Conservation (phyloP, 2,329 filamentous ascomycete species). For the Zopfia rhizophila region DNA sequence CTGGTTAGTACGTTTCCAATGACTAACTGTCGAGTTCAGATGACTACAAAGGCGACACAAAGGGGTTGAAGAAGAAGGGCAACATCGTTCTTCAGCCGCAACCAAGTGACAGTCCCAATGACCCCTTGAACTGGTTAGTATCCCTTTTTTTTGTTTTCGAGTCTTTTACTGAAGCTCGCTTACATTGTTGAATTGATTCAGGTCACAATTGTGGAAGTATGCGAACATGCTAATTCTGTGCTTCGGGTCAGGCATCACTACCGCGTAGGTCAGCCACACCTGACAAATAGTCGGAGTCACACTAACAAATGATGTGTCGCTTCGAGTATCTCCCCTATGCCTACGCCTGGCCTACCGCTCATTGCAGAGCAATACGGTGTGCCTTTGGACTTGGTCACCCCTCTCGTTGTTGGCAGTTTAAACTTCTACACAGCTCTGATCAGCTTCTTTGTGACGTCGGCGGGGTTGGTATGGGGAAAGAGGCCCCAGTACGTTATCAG, state of each 20-base stretch:
- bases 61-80: constrained; percentile 16
- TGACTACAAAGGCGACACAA: too few relatives aligned
- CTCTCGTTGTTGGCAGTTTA: too few relatives aligned
- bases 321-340: constrained; percentile 24
- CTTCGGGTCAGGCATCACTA: constrained; percentile 24
- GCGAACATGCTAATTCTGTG: constrained; percentile 19
- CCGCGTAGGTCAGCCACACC: constrained; percentile 17
- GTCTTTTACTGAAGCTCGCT: neutral
- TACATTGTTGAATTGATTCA: too few relatives aligned
- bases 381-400: too few relatives aligned
- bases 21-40: too few relatives aligned
- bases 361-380: constrained; percentile 15
- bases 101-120: constrained; percentile 18
- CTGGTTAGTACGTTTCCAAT: too few relatives aligned
- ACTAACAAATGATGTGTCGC: constrained; percentile 6
- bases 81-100: constrained; percentile 12
- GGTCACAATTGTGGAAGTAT: constrained; percentile 18
- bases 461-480: too few relatives aligned
- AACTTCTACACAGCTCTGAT: too few relatives aligned
- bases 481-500: constrained; percentile 21
- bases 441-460: too few relatives aligned
- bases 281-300: too few relatives aligned
- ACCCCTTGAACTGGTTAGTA: constrained; percentile 24
- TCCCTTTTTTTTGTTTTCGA: neutral
- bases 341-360: constrained; percentile 21